phyloP scores from a whole-genome alignment of 2,329 filamentous ascomycete species.

The Aspergillus brunneoviolaceus region DNA sequence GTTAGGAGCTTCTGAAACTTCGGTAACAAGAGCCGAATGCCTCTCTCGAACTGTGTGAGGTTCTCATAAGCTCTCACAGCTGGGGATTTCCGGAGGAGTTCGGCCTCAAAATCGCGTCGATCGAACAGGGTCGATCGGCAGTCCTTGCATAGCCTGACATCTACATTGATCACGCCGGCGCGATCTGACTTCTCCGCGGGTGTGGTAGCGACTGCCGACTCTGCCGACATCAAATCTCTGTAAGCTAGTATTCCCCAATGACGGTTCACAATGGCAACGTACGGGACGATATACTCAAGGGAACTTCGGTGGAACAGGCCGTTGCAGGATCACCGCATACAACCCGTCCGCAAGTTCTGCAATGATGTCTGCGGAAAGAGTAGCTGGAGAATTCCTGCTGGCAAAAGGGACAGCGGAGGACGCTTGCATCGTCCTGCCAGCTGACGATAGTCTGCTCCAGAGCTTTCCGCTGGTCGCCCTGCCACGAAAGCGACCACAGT shows the following conservation, averaged over 20 bases:
- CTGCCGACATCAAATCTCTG: constrained; percentile 7
- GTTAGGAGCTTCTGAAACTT: constrained; percentile 77
- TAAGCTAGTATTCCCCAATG: constrained; percentile 17
- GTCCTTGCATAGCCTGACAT: constrained; percentile 88
- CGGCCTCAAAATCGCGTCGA: constrained; percentile 73
- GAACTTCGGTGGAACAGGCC: constrained; percentile 79
- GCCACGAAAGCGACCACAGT: constrained; percentile 57
- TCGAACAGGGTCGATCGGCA: constrained; percentile 73
- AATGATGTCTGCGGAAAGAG: constrained; percentile 91
- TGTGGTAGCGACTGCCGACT: constrained; percentile 34
- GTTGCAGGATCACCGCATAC: constrained; percentile 88
- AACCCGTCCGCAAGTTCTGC: constrained; percentile 86
- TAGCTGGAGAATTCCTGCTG: constrained; percentile 94
- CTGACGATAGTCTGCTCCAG: constrained; percentile 90
- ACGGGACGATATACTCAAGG: constrained; percentile 71
- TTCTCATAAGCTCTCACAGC: constrained; percentile 82
- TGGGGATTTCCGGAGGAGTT: constrained; percentile 65
- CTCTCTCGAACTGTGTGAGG: constrained; percentile 80
- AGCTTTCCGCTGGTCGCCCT: constrained; percentile 73
- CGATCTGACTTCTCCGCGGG: constrained; percentile 44
- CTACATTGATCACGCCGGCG: constrained; percentile 64
- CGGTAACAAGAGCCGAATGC: constrained; percentile 77
- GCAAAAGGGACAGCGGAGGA: constrained; percentile 85
- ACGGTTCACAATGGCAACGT: constrained; percentile 34
- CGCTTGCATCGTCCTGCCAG: constrained; percentile 88